These are phyloP conservation scores for Penicillium lividum DNA, from an alignment of 495 filamentous ascomycete genomes.

Conservation along the genomic window DNA sequence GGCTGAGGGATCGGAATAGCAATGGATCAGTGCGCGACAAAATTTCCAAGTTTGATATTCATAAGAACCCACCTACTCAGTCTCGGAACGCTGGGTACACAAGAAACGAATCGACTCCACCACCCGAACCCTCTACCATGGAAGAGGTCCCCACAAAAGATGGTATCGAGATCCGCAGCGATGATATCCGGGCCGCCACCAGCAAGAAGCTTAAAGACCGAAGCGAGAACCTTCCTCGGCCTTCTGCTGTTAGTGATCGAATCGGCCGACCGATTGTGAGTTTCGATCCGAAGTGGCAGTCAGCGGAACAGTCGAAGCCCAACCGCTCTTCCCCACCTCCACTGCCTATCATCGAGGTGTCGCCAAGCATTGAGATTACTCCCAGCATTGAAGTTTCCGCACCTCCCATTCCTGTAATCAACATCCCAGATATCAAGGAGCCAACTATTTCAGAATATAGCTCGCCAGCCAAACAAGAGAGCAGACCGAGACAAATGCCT, in stretches of 20 bases:
- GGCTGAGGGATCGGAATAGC: conserved; percentile 31
- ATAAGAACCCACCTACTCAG: conserved; percentile 75
- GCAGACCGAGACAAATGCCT: conserved; percentile 26
- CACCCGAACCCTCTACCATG: conserved; percentile 24
- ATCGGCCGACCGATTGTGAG: conserved; percentile 90
- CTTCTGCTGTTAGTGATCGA: conserved; percentile 80
- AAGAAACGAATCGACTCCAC: conserved; percentile 53
- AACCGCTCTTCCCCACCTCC: conserved; percentile 43
- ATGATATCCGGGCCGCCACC: conserved; percentile 88
- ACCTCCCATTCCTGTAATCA: conserved; percentile 61
- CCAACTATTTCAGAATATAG: conserved; percentile 43
- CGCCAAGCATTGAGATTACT: conserved; percentile 30
- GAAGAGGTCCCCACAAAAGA: conserved; percentile 57
- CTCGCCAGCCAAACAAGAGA: conserved; percentile 10
- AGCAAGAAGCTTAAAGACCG: conserved; percentile 83
- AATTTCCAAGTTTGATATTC: conserved; percentile 68
- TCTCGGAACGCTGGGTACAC: conserved; percentile 73
- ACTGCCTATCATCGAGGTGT: conserved; percentile 31
- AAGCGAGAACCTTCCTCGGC: conserved; percentile 80
- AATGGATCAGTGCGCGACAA: conserved; percentile 52
- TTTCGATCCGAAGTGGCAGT: conserved; percentile 81
- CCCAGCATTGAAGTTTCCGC: conserved; percentile 44
- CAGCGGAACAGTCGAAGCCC: conserved; percentile 40
- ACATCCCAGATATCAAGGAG: conserved; percentile 53
- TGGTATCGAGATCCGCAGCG: conserved; percentile 76